A percentile compares a stretch with the other conserved stretches of the same genome.
These are phyloP conservation scores for Prunus fruticosa DNA, from an alignment of 306 rosid genomes.

Conservation along the genomic window DNA sequence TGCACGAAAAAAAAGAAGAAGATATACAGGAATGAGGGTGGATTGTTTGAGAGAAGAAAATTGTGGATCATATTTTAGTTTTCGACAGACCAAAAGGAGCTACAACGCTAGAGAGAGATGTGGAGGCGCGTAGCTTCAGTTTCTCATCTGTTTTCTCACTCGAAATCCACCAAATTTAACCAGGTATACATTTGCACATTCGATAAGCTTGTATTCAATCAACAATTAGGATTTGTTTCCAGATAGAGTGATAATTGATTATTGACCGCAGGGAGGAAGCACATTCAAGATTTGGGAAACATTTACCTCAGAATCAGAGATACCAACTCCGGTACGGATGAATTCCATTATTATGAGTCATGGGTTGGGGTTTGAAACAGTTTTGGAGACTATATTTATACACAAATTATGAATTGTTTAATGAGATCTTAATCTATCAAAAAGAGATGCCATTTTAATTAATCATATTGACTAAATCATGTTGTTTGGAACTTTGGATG, in stretches of 20 bases:
- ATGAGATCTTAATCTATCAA: not conserved
- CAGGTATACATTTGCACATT: constrained; percentile 25
- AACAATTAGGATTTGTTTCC: not conserved
- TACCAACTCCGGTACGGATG: constrained; percentile 35
- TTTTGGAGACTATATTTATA: not conserved
- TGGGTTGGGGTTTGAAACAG: not conserved
- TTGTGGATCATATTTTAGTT: too few relatives aligned
- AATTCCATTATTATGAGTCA: not conserved
- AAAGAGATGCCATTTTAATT: not conserved
- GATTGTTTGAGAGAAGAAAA: too few relatives aligned
- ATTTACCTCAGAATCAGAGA: constrained; percentile 32
- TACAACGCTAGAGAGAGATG: constrained; percentile 26
- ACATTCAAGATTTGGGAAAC: constrained; percentile 28
- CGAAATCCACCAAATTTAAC: constrained; percentile 27
- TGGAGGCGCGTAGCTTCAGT: constrained; percentile 53
- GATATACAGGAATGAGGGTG: too few relatives aligned
- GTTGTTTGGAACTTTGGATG: constrained; percentile 30
- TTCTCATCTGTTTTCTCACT: constrained; percentile 30
- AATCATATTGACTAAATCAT: not conserved
- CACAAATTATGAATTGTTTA: not conserved
- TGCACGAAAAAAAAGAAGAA: too few relatives aligned
- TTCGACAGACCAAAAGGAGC: constrained; percentile 1
- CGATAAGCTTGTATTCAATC: not conserved
- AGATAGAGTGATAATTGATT: not conserved
- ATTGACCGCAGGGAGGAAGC: constrained; percentile 39